These are phyloP conservation scores for Psophocarpus tetragonolobus DNA, from an alignment of 306 rosid species.

Conservation along the genomic window DNA sequence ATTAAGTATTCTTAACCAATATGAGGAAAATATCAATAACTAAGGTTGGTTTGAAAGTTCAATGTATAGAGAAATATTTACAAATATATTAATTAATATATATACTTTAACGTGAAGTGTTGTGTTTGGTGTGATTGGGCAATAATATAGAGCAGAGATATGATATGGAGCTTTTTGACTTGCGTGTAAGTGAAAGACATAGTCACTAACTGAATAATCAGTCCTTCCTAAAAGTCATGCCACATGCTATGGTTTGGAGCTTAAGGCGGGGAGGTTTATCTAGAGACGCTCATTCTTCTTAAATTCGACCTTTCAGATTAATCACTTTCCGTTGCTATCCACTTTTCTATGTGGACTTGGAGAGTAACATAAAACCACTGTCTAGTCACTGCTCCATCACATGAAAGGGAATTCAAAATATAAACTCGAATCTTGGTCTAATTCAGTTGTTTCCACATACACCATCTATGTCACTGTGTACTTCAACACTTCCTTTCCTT, in stretches of 20 bases:
- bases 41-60: no score
- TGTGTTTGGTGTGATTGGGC: background rate
- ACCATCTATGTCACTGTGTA: background rate
- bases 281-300: background rate
- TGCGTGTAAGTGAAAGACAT: background rate
- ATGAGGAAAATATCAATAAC: no score
- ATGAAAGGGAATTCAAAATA: constrained; percentile 14
- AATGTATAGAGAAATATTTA: no score
- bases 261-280: background rate
- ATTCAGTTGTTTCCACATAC: background rate
- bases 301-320: background rate
- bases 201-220: background rate
- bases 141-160: background rate
- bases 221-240: background rate
- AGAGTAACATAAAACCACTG: background rate
- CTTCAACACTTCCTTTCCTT: background rate
- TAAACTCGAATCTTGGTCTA: background rate
- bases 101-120: background rate
- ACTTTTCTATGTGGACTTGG: background rate
- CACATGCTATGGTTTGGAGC: constrained; percentile 19
- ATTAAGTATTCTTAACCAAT: no score
- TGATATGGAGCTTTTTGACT: constrained; percentile 19
- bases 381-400: background rate
- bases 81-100: background rate
- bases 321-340: constrained; percentile 23